Evolutionary conservation across 345 rosid species (phyloP).

Genomic region (Sapria himalayana): DNA sequence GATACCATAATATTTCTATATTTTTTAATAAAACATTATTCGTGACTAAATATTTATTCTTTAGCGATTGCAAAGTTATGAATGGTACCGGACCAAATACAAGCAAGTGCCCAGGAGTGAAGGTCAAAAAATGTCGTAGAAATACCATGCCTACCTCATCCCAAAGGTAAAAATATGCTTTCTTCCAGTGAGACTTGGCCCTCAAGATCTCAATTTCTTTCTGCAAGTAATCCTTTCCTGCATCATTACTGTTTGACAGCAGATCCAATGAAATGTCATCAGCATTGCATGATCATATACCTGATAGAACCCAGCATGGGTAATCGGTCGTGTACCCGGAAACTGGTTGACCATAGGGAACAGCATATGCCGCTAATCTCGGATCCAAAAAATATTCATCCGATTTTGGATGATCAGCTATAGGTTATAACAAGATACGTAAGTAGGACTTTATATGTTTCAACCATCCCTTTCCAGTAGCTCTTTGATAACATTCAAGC

Average conservation of each 20-base stretch:
- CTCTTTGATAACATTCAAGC: too few species aligned
- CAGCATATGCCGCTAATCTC: slow-evolving; percentile 87
- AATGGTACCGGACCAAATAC: too few species aligned
- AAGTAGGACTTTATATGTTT: slow-evolving; percentile 1
- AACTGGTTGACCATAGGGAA: slow-evolving; percentile 45
- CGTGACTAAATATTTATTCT: too few species aligned
- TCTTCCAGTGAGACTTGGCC: slow-evolving; percentile 82
- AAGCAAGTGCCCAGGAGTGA: too few species aligned
- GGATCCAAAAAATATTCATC: slow-evolving; percentile 76
- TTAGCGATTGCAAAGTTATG: too few species aligned
- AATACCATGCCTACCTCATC: slow-evolving; percentile 47
- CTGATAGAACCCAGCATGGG: slow-evolving; percentile 14
- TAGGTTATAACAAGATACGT: slow-evolving; percentile 10
- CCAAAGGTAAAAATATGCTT: slow-evolving; percentile 91
- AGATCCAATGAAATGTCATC: slow-evolving; percentile 12
- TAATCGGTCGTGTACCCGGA: slow-evolving; percentile 31
- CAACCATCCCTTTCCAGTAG: too few species aligned
- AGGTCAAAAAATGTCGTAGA: too few species aligned
- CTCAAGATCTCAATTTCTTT: slow-evolving; percentile 76
- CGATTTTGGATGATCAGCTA: slow-evolving; percentile 80
- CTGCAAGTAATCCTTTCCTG: slow-evolving; percentile 52
- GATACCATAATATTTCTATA: too few species aligned
- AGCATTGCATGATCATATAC: slow-evolving; percentile 14
- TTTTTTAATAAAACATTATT: too few species aligned
- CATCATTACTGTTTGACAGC: slow-evolving; percentile 37